Evolutionary conservation across 345 rosid species (phyloP).

Genomic region (Dipteronia sinensis): DNA sequence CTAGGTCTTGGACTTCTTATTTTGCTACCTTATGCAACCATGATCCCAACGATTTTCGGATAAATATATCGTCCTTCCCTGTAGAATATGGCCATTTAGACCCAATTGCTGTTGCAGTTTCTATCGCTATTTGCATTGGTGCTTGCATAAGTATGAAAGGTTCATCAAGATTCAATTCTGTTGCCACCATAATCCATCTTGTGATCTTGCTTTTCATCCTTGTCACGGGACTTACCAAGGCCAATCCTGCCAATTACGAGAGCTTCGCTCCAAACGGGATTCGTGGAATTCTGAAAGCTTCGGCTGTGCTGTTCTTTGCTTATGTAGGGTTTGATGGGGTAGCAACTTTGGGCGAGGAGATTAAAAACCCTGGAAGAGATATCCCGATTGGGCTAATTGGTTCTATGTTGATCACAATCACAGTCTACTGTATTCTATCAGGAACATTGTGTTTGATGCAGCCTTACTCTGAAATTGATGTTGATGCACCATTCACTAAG

Average conservation of each 20-base stretch:
- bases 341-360: constrained; percentile 68
- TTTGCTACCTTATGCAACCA: constrained; percentile 75
- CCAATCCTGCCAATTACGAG: constrained; percentile 37
- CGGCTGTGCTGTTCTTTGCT: constrained; percentile 67
- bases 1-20: constrained; percentile 85
- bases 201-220: constrained; percentile 52
- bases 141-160: constrained; percentile 56
- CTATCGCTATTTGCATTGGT: constrained; percentile 27
- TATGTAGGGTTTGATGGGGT: constrained; percentile 67
- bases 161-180: constrained; percentile 60
- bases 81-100: constrained; percentile 49
- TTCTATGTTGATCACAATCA: constrained; percentile 48
- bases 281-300: constrained; percentile 49
- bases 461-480: constrained; percentile 46
- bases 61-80: constrained; percentile 37
- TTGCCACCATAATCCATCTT: constrained; percentile 52
- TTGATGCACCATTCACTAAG: constrained; percentile 57
- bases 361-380: constrained; percentile 61
- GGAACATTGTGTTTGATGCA: constrained; percentile 52
- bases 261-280: constrained; percentile 54
- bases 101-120: constrained; percentile 51
- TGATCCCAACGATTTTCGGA: constrained; percentile 49
- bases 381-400: constrained; percentile 67
- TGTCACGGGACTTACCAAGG: constrained; percentile 49
- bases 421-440: constrained; percentile 50